These are phyloP conservation scores for Xanthoconium separans DNA, from an alignment of 1,284 basidiomycete genomes.

Conservation along the genomic window DNA sequence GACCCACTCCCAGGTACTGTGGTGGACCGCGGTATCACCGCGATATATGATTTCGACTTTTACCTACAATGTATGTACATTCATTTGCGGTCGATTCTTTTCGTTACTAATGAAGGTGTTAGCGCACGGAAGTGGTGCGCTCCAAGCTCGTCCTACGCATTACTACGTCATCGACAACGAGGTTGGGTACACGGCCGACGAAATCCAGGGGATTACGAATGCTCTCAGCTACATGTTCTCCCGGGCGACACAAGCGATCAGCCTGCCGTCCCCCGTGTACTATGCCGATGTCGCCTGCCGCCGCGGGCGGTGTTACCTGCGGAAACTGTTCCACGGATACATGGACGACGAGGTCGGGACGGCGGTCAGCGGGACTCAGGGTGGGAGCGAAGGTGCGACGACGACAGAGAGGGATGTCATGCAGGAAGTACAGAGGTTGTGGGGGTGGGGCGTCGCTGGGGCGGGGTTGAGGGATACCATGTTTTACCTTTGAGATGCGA, in stretches of 20 bases:
- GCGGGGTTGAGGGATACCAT: not conserved
- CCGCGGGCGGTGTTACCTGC: not conserved
- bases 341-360: not conserved
- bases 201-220: not conserved
- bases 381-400: not conserved
- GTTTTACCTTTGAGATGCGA: slow-evolving; percentile 1
- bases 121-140: not conserved
- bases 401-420: not conserved
- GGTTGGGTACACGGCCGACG: not conserved
- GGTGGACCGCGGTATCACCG: not conserved
- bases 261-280: not conserved
- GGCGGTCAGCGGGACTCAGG: not conserved
- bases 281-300: not conserved
- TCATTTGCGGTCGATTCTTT: not conserved
- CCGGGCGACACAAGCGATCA: not conserved
- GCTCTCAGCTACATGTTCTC: not conserved
- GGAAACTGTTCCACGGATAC: not conserved
- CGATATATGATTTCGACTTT: slow-evolving; percentile 1
- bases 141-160: not conserved
- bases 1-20: not conserved
- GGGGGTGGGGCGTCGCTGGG: slow-evolving; percentile 2
- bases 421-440: not conserved
- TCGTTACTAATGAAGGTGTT: not conserved
- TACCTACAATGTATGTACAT: not conserved
- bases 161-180: slow-evolving; percentile 1